Evolutionary conservation across 176 grass and related monocot species (phyloP).

Genomic region (Cocos nucifera): DNA sequence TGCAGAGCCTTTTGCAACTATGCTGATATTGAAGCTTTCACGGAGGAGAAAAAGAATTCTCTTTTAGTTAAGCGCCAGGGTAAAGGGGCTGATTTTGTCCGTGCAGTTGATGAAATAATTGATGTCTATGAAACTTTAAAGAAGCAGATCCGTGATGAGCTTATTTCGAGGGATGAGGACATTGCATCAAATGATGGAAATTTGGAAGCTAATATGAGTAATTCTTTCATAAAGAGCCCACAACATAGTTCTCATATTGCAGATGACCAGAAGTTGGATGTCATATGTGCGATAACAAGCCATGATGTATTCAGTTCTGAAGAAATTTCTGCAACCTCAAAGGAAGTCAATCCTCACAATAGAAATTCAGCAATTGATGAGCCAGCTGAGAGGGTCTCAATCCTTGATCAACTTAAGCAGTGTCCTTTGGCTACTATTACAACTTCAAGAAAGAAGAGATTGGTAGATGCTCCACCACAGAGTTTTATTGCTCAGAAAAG

Average conservation of each 20-base stretch:
- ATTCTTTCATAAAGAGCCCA: constrained; percentile 25
- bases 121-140: constrained; percentile 73
- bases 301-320: constrained; percentile 20
- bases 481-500: constrained; percentile 18
- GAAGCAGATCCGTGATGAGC: constrained; percentile 34
- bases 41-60: constrained; percentile 93
- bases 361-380: constrained; percentile 41
- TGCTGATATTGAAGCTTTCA: constrained; percentile 90
- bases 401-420: constrained; percentile 61
- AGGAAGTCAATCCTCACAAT: constrained; percentile 29
- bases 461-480: constrained; percentile 23
- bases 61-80: constrained; percentile 73
- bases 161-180: constrained; percentile 20
- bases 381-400: constrained; percentile 49
- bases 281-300: constrained; percentile 21
- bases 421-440: constrained; percentile 35
- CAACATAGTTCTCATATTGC: constrained; percentile 22
- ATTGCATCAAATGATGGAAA: constrained; percentile 25
- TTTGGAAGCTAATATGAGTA: constrained; percentile 18
- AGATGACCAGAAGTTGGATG: constrained; percentile 29
- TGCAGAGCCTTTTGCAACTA: constrained; percentile 91
- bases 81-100: constrained; percentile 91
- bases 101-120: constrained; percentile 90
- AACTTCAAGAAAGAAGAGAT: constrained; percentile 42
- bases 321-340: constrained; percentile 18